A percentile compares a stretch with the other conserved stretches of the same genome.
phyloP scores from a whole-genome alignment of 2,329 filamentous ascomycete genomes.

The Diplodia corticola region DNA sequence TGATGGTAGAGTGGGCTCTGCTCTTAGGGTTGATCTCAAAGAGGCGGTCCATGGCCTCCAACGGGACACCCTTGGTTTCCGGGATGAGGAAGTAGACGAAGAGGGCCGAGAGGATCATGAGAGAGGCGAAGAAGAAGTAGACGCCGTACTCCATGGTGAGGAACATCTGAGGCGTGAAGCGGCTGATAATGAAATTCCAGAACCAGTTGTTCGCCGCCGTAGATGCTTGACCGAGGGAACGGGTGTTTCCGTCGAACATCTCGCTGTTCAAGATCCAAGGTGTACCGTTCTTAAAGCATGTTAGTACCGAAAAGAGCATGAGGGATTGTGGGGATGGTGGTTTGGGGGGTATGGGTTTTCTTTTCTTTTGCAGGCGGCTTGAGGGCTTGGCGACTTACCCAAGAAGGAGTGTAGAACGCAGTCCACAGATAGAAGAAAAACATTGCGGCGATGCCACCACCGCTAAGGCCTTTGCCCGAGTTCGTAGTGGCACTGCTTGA shows the following conservation, averaged over 20 bases:
- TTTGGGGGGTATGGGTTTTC: not conserved
- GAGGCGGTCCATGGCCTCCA: conserved; percentile 50
- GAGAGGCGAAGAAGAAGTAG: conserved; percentile 51
- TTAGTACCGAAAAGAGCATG: conserved; percentile 65
- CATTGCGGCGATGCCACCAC: conserved; percentile 60
- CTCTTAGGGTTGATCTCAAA: conserved; percentile 47
- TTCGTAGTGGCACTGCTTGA: conserved; percentile 42
- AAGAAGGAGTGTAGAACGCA: conserved; percentile 64
- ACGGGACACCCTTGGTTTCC: conserved; percentile 48
- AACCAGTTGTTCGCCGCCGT: conserved; percentile 73
- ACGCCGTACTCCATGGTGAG: conserved; percentile 46
- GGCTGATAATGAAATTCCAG: conserved; percentile 68
- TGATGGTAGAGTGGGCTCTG: conserved; percentile 43
- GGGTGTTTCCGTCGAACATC: conserved; percentile 71
- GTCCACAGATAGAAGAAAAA: conserved; percentile 78
- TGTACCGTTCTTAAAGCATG: conserved; percentile 52
- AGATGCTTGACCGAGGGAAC: conserved; percentile 69
- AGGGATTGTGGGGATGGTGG: conserved; percentile 24
- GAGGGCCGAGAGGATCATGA: conserved; percentile 47
- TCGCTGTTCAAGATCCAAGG: conserved; percentile 68
- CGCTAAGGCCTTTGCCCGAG: conserved; percentile 38
- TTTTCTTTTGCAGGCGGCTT: not conserved
- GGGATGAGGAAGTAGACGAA: conserved; percentile 49
- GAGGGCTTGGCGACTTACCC: conserved; percentile 28
- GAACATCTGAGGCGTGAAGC: conserved; percentile 66